Base-by-base conservation (phyloP, 768 basidiomycete genomes). In the Leccinum pellstonianum region DNA sequence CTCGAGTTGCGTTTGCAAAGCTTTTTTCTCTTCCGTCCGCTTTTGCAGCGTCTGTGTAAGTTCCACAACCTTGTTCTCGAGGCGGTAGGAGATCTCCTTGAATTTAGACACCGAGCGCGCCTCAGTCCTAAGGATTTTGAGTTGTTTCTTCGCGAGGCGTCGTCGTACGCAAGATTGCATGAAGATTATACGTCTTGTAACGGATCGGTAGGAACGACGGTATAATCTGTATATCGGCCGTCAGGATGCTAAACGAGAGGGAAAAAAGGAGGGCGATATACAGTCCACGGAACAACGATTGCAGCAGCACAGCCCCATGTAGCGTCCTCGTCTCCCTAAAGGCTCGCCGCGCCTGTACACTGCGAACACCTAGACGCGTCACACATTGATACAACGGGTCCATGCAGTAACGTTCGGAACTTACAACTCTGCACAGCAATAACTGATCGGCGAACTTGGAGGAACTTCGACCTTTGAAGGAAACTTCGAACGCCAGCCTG, bases 61-160 rank as follows among this genome's bases (percentile, higher is more conserved):
- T 72, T 98, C 96, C 59, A 99, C 93, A 48, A 99, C 97, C 77
- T 98, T 99, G 82, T 98, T 99, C 79, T 99, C 97, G 57, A 99
- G 82, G 66, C 86, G 87, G 71, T 98, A 98, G 0, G 96, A 98
- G 65, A 96, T 97, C 77, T 97, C 95, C 78, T 97, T 98, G 86
- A 96, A 98, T 72, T 95, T 97, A 65, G 92, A 91, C 29, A 95
- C 95, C 2, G 97, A 98, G 54, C 95, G 93, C 6, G 97, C 97
- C 75, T 99, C 97, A 8, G 88, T 84, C 69, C 83, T 88, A 63
- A 99, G 84, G 12, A 77, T 79, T 67, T 89, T 91, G 63, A 99
- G 84, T 70, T 98, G 86, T 65, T 87, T 89, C 59, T 88, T 85
- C 21, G 97, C 97, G 52, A 90, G 77, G 48, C 91, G 87, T 27